Conservation (phyloP, 441 rosid genomes). For the Biscutella auriculata region DNA sequence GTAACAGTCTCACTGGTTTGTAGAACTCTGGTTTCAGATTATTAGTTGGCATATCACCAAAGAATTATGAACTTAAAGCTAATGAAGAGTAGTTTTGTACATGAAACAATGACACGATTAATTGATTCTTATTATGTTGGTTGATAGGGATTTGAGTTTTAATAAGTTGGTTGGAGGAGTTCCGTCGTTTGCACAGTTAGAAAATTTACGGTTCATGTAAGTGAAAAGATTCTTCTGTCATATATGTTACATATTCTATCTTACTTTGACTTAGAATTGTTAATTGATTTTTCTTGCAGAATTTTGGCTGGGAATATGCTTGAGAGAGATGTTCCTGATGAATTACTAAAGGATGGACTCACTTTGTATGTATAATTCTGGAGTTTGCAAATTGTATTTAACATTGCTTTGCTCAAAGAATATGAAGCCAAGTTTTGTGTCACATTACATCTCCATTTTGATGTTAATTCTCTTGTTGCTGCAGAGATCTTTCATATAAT, state of each 20-base stretch:
- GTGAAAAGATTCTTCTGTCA: conserved; percentile 17
- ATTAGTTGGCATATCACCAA: not conserved
- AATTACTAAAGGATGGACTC: conserved; percentile 52
- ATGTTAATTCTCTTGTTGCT: conserved; percentile 7
- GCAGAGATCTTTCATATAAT: conserved; percentile 89
- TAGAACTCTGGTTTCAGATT: not conserved
- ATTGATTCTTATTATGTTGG: conserved; percentile 5
- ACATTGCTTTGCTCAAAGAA: not conserved
- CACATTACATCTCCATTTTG: not conserved
- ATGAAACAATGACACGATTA: conserved; percentile 1
- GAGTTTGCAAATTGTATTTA: not conserved
- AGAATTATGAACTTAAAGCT: not conserved
- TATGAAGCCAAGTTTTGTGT: conserved; percentile 12
- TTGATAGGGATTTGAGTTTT: conserved; percentile 74
- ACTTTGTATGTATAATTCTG: conserved; percentile 43
- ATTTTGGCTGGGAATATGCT: conserved; percentile 54
- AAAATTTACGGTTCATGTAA: conserved; percentile 41
- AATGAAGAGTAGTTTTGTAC: conserved; percentile 1
- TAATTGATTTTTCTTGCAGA: conserved; percentile 27
- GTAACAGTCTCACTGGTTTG: not conserved
- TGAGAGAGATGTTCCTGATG: conserved; percentile 51
- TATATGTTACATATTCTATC: not conserved
- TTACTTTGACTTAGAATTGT: conserved; percentile 7
- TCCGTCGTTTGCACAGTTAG: conserved; percentile 30
- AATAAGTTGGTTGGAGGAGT: conserved; percentile 52